Evolutionary conservation across 2,329 filamentous ascomycete species (phyloP), one percentile per base, ranked within the genome.

Genomic region (Biscogniauxia mediterranea): DNA sequence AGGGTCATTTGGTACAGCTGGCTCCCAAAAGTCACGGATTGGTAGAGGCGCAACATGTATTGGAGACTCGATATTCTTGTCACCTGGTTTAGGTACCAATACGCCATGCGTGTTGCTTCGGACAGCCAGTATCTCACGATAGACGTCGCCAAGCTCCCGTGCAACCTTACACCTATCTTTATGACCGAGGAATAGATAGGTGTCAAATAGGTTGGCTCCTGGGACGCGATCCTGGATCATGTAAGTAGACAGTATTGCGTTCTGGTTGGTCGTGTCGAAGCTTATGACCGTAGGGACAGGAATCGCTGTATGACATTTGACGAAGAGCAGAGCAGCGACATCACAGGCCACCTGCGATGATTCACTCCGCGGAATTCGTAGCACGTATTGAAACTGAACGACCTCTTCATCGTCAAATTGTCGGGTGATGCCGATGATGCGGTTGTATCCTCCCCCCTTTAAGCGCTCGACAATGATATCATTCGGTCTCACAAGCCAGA

Each of bases 371-470:
- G 57, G 60, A 5, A 61, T 20, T 6, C 62, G 57, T 2, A 64
- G 19, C 7, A 64, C 56, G 54, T 58, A 64, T 19, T 21, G 60
- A 28, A 54, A 11, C 13, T 23, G 2, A 9, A 3, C 3, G 2
- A 23, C 46, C 9, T 38, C 25, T 25, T 57, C 19, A 32, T 54
- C 23, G 21, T 13, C 9, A 1, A 26, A 17, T 23, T 49, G 53
- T 11, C 58, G 58, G n/a, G 58, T 54, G 2, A 64, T 17, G 4
- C 62, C 58, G 23, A 61, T 61, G 25, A 64, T 59, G 52, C 60
- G 60, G n/a, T 62, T 64, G 5, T 28, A 50, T 26, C 26, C 46
- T 4, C 63, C 60, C 17, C 56, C 63, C 1, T 3, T 1, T 51
- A 64, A 26, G 5, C 54, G 58, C 32, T 62, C 58, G 7, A 64